Conservation (phyloP, 2,329 filamentous ascomycete species). For the Penicillium rolfsii region DNA sequence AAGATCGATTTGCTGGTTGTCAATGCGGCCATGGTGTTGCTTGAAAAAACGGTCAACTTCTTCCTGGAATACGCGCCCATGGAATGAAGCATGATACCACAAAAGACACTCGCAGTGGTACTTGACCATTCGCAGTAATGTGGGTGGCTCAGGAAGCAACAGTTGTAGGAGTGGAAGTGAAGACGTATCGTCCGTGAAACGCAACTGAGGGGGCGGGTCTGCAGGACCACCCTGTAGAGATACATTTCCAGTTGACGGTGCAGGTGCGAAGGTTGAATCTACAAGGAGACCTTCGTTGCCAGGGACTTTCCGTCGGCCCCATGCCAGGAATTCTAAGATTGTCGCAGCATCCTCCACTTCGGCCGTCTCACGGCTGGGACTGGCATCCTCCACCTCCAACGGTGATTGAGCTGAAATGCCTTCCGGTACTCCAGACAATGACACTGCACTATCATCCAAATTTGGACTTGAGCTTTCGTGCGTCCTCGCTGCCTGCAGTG, state of each 20-base stretch:
- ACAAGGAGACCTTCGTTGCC: neutral
- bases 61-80: neutral
- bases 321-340: constrained; percentile 52
- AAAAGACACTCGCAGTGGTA: neutral
- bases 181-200: neutral
- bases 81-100: neutral
- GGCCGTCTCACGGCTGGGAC: neutral
- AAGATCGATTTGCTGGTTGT: neutral
- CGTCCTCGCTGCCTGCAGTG: neutral
- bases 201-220: neutral
- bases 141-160: neutral
- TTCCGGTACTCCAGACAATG: neutral
- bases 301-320: constrained; percentile 41
- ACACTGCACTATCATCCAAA: neutral
- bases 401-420: neutral
- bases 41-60: neutral
- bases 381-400: neutral
- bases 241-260: neutral
- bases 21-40: neutral
- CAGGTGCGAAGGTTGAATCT: neutral
- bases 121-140: neutral
- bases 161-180: neutral
- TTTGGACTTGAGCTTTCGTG: neutral
- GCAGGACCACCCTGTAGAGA: neutral
- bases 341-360: constrained; percentile 49